These are phyloP conservation scores for Sedum album DNA, from an alignment of 164 flowering plant species.

Conservation along the genomic window DNA sequence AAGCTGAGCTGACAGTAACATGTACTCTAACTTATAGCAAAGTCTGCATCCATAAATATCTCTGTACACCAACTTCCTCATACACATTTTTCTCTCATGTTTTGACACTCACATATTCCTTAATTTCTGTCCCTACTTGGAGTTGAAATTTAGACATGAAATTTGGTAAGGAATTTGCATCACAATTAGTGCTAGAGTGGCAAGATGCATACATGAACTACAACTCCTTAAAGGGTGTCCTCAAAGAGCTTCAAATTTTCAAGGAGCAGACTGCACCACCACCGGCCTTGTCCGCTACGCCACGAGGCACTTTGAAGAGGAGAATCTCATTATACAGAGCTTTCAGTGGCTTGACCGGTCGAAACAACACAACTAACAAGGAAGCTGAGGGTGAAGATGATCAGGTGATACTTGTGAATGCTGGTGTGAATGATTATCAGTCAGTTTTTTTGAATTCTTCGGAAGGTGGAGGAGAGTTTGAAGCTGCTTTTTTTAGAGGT, in stretches of 20 bases:
- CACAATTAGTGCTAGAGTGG: conserved; percentile 83
- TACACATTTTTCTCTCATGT: background rate
- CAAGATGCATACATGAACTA: conserved; percentile 65
- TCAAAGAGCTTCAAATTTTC: conserved; percentile 27
- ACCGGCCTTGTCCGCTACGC: background rate
- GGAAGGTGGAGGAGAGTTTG: conserved; percentile 25
- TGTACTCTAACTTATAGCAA: background rate
- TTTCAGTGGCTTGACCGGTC: conserved; percentile 36
- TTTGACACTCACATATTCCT: background rate
- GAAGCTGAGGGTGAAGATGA: conserved; percentile 13
- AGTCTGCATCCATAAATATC: background rate
- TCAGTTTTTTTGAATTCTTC: conserved; percentile 23
- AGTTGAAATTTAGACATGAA: conserved; percentile 30
- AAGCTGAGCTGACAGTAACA: background rate
- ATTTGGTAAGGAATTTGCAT: conserved; percentile 57
- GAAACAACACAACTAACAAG: background rate
- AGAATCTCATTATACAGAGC: conserved; percentile 28
- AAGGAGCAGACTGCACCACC: conserved; percentile 13
- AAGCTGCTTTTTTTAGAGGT: conserved; percentile 18
- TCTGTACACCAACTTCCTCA: background rate
- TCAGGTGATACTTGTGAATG: conserved; percentile 23
- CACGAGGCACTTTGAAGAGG: background rate
- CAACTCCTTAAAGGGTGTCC: conserved; percentile 24
- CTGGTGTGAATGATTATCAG: conserved; percentile 11
- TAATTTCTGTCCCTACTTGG: too few relatives aligned